Conservation (phyloP, 768 basidiomycete species). For the Boletus coccyginus region DNA sequence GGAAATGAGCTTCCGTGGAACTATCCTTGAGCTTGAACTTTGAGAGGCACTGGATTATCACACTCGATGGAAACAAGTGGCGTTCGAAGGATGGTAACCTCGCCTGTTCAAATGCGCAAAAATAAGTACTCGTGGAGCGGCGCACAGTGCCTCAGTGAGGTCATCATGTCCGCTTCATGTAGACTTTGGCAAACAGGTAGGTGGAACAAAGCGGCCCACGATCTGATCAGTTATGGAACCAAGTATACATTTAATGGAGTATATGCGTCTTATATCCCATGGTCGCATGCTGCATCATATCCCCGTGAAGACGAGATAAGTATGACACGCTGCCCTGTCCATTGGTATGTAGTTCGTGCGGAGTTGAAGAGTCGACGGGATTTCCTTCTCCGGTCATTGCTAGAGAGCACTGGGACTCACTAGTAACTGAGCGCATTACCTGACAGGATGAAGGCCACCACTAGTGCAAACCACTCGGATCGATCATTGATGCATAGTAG, state of each 20-base stretch:
- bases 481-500: too few relatives aligned
- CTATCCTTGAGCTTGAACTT: background rate
- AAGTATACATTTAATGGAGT: background rate
- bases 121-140: background rate
- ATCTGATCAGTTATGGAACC: background rate
- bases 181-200: background rate
- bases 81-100: background rate
- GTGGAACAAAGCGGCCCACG: background rate
- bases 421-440: background rate
- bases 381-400: background rate
- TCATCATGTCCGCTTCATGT: conserved; percentile 2
- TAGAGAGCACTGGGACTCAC: background rate
- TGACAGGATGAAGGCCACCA: background rate
- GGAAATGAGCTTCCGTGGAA: background rate
- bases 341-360: background rate
- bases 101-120: background rate
- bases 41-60: background rate
- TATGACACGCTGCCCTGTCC: background rate
- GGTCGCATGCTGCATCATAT: too few relatives aligned
- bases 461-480: background rate
- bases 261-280: background rate
- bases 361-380: background rate
- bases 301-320: background rate
- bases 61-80: background rate
- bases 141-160: background rate